phyloP scores from a whole-genome alignment of 495 filamentous ascomycete genomes.

The Xylaria longipes region DNA sequence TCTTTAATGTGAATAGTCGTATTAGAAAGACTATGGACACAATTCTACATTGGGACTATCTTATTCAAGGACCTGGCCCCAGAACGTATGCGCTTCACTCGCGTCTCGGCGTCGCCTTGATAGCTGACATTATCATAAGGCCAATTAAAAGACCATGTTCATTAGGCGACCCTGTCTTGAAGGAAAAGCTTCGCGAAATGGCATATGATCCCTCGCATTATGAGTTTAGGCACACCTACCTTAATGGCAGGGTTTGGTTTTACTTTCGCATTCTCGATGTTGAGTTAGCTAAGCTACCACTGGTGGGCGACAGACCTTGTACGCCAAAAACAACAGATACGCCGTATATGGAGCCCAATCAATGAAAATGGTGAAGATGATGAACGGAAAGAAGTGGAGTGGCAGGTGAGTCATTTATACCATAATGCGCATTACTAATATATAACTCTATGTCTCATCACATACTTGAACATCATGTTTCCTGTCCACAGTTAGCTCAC shows the following conservation, averaged over 20 bases:
- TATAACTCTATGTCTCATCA: not conserved
- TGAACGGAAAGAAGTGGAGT: not conserved
- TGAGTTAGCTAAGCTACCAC: not conserved
- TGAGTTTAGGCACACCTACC: constrained; percentile 8
- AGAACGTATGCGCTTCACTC: constrained; percentile 27
- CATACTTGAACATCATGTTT: not conserved
- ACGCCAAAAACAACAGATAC: not conserved
- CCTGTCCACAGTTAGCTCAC: not conserved
- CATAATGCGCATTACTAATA: not conserved
- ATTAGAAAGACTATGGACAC: constrained; percentile 28
- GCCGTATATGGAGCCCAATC: not conserved
- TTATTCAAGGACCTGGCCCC: constrained; percentile 28
- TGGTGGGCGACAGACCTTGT: not conserved
- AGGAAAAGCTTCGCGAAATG: not conserved
- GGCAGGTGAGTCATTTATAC: not conserved
- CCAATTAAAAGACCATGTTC: constrained; percentile 1
- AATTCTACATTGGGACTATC: constrained; percentile 9
- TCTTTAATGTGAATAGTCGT: constrained; percentile 29
- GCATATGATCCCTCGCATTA: not conserved
- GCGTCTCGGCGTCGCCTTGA: constrained; percentile 21
- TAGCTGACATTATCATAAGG: constrained; percentile 10
- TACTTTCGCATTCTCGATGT: constrained; percentile 2
- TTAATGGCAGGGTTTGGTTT: constrained; percentile 8
- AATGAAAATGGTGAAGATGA: not conserved
- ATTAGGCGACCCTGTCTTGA: not conserved